Percentiles rank a stretch among this genome's conserved stretches.
phyloP scores from a whole-genome alignment of 1,284 basidiomycete species.

The Heterobasidion annosum region DNA sequence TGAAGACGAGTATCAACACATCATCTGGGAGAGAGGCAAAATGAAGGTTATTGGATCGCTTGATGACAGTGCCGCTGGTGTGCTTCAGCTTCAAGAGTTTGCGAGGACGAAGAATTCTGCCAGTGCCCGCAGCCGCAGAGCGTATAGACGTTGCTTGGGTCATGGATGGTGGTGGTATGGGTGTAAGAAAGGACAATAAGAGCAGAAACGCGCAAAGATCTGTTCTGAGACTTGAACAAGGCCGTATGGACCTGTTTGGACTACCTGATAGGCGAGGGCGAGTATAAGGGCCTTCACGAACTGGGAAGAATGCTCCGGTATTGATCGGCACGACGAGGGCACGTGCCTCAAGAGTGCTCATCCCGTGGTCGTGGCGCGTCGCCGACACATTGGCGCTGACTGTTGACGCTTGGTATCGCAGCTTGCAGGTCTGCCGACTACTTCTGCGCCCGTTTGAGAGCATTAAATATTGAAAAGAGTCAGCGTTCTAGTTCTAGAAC shows the following conservation, averaged over 20 bases:
- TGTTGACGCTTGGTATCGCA: too few species aligned
- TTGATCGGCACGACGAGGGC: background rate
- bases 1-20: conserved; percentile 24
- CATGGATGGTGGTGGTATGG: background rate
- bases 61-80: background rate
- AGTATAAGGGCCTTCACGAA: too few species aligned
- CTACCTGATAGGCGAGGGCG: too few species aligned
- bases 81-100: background rate
- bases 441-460: too few species aligned
- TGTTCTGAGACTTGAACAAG: too few species aligned
- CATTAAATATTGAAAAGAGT: background rate
- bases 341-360: background rate
- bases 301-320: background rate
- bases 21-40: conserved; percentile 23
- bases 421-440: too few species aligned
- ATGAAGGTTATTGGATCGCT: background rate
- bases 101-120: background rate
- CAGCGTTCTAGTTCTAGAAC: background rate
- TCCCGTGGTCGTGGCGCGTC: background rate
- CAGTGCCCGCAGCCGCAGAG: background rate
- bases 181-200: background rate
- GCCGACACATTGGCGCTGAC: background rate
- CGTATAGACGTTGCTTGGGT: background rate
- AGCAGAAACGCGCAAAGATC: too few species aligned
- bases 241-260: too few species aligned